Base-by-base conservation (phyloP, 2,329 filamentous ascomycete genomes). In the Diaporthe eres region DNA sequence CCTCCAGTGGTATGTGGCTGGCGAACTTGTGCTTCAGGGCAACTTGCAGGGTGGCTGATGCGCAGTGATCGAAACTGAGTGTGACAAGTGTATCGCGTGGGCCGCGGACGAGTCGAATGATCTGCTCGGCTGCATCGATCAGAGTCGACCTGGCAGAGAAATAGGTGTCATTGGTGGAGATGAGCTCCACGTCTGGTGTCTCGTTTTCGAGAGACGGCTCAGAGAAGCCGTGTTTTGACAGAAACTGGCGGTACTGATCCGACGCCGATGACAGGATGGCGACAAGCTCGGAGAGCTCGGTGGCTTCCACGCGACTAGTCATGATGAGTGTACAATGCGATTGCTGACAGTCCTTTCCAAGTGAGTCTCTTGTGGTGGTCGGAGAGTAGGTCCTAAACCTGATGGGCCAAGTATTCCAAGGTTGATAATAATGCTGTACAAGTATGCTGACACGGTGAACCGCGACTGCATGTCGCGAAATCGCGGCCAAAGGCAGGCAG, bases 91-190 rank as follows among this genome's bases (percentile, higher is more conserved):
- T 60, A 4, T 60, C 57, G 57, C 57, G 57, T n/a, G 57, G 57
- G 17, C 57, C 57, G 19, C 57, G 57, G 31, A 60, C 57, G 57
- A 60, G 57, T 60, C 57, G 57, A 39, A 60, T 60, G 34, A 60
- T 60, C 57, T 60, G 57, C 19, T 25, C 57, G 31, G 57, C 57
- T 60, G 57, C 57, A 39, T 60, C 57, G 34, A 60, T 31, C 22
- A 60, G 57, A 37, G 57, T 60, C 9, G 34, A 60, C 57, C 57
- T 60, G 57, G 57, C 57, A n/a, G 57, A 60, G 19, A 60, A 60
- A n/a, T 60, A 60, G 9, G 57, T 22, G 57, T 34, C 57, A 39
- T 60, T 60, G 57, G 57, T 8, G n/a, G 57, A 37, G 34, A 39
- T 60, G 57, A 60, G 57, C 57, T 60, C 57, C 31, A 60, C 19